Conservation (phyloP, 257 asterid species). For the Ligustrum vulgare region DNA sequence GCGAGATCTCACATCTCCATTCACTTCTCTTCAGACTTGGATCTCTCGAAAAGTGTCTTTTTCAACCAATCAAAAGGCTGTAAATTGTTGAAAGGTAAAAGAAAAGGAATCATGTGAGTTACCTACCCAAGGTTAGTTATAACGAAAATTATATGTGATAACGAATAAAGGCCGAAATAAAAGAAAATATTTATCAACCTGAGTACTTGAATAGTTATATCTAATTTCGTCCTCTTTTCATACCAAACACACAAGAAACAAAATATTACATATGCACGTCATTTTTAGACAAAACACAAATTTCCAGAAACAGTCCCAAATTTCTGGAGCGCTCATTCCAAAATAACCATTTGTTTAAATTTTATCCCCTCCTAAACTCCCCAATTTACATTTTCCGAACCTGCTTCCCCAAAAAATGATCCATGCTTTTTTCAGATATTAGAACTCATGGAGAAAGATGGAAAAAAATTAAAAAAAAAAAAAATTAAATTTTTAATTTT, state of each 20-base stretch:
- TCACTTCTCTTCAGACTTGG: constrained; percentile 62
- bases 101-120: not conserved
- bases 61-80: constrained; percentile 91
- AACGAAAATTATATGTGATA: not conserved
- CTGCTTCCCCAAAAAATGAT: too few relatives aligned
- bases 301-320: not conserved
- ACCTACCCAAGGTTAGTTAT: not conserved
- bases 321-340: too few relatives aligned
- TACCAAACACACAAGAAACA: not conserved
- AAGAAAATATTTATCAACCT: not conserved
- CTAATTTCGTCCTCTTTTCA: not conserved
- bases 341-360: too few relatives aligned
- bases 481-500: too few relatives aligned
- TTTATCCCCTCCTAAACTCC: too few relatives aligned
- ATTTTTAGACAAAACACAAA: not conserved
- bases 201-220: constrained; percentile 4
- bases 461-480: too few relatives aligned
- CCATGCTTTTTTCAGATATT: too few relatives aligned
- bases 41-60: constrained; percentile 81
- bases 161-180: not conserved
- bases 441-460: too few relatives aligned
- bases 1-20: constrained; percentile 23
- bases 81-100: constrained; percentile 3
- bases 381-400: too few relatives aligned
- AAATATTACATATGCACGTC: not conserved